Conservation (phyloP, 1,139 yeast genomes). For the Kurtzmaniella quercitrusa region DNA sequence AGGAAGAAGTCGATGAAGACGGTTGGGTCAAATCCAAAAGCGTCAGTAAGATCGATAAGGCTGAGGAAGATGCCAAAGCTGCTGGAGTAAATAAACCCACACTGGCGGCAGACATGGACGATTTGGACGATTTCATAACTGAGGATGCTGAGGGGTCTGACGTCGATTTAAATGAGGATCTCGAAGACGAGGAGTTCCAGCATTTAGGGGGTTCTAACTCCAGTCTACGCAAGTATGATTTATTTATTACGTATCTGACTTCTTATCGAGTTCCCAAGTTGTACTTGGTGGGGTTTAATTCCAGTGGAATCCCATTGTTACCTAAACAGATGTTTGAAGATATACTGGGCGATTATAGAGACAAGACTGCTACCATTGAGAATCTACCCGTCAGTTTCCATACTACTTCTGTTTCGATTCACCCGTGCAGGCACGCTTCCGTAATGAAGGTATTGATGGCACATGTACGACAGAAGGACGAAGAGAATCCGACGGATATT, state of each 20-base stretch:
- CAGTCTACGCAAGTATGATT: conserved; percentile 69
- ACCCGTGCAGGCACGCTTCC: conserved; percentile 93
- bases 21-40: conserved; percentile 51
- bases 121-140: conserved; percentile 6
- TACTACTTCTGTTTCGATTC: conserved; percentile 85
- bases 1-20: conserved; percentile 28
- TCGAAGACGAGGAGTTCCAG: conserved; percentile 25
- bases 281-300: conserved; percentile 83
- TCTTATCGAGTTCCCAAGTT: conserved; percentile 94
- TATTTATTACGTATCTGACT: conserved; percentile 88
- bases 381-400: conserved; percentile 78
- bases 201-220: conserved; percentile 22
- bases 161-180: conserved; percentile 9
- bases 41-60: conserved; percentile 11
- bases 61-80: conserved; percentile 21
- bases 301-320: conserved; percentile 77
- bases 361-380: conserved; percentile 95
- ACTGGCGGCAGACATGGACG: conserved; percentile 13
- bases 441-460: conserved; percentile 89
- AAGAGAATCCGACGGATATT: conserved; percentile 44
- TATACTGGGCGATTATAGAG: conserved; percentile 84
- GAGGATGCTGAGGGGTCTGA: conserved; percentile 18
- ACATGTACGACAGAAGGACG: conserved; percentile 28
- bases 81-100: conserved; percentile 14
- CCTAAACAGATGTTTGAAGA: conserved; percentile 95